Percentiles rank a stretch among this genome's conserved stretches.
These are phyloP conservation scores for Curvularia hawaiiensis DNA, from an alignment of 2,329 filamentous ascomycete genomes.

Conservation along the genomic window DNA sequence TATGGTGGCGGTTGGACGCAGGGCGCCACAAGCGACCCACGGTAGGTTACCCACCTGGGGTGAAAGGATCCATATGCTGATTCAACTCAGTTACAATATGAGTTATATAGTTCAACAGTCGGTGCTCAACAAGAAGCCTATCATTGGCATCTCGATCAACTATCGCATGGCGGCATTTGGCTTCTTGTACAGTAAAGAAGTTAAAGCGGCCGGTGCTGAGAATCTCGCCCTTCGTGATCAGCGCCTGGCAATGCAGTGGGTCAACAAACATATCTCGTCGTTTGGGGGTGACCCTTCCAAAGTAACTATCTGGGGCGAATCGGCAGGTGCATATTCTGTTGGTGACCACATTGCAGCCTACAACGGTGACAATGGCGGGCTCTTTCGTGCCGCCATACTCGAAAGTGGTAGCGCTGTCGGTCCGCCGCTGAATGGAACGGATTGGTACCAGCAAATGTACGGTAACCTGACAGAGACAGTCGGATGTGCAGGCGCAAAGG, in stretches of 20 bases:
- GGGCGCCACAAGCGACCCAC: constrained; percentile 40
- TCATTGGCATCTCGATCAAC: constrained; percentile 50
- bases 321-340: constrained; percentile 65
- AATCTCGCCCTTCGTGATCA: constrained; percentile 67
- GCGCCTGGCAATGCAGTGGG: constrained; percentile 63
- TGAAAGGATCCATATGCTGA: background rate
- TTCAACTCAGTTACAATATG: constrained; percentile 32
- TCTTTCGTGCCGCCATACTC: constrained; percentile 52
- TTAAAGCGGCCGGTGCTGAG: constrained; percentile 42
- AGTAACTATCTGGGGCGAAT: constrained; percentile 65
- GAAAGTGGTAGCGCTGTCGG: constrained; percentile 45
- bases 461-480: constrained; percentile 35
- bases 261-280: constrained; percentile 61
- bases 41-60: constrained; percentile 17
- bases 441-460: constrained; percentile 43
- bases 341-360: constrained; percentile 47
- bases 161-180: constrained; percentile 58
- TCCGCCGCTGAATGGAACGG: constrained; percentile 35
- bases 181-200: constrained; percentile 52
- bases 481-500: constrained; percentile 26
- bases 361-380: constrained; percentile 44
- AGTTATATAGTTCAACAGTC: constrained; percentile 41
- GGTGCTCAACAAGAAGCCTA: constrained; percentile 34
- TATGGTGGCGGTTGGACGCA: constrained; percentile 43
- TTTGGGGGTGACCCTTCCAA: constrained; percentile 61